Base-by-base conservation (phyloP, 192 early-diverging fungal species). In the Mortierella hygrophila region DNA sequence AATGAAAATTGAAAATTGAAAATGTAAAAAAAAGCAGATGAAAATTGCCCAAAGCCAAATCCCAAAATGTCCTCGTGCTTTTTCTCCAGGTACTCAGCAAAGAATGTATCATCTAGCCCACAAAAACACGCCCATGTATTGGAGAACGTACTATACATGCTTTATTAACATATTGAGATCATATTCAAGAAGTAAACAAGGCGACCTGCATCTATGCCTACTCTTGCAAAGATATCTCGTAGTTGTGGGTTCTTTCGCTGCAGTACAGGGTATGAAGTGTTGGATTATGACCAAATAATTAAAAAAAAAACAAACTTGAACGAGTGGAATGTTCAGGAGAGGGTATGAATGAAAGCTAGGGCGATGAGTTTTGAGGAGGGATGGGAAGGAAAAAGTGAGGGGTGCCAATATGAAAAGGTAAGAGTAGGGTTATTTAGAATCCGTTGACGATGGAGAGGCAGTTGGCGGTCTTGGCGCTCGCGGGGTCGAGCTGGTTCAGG, bases 401-500 rank as follows among this genome's bases (percentile, higher is more conserved):
- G n/a, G 15, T 3, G 44, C 10, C 44, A 3, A 46, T 46, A 46
- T 46, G 44, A 46, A 46, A 6, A n/a, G 18, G 49, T 18, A 16
- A 13, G 29, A 15, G 29, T 29, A 10, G 26, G 11, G 60, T 26
- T 26, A 9, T 32, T 32, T 29, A 20, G 2, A 57, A 26, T 32
- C 29, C 11, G 29, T 65, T 32, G n/a, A 65, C 11, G 4, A 68
- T 42, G 35, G 81, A 78, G 38, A 83, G 55, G 32, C 81, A 83
- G 76, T 83, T 83, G 55, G 81, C 76, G 10, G 81, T 77, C 68
- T 77, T 63, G 81, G 81, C 81, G 20, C 46, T 74, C 9, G 42
- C n/a, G 46, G 81, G 81, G 41, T 82, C 81, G n/a, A 82, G 72
- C 70, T 82, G 81, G 70, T 82, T 82, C 29, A 82, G 57, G 23